A percentile compares a stretch with the other conserved stretches of the same genome.
Evolutionary conservation across 176 grass and related monocot genomes (phyloP).

Genomic region (Triticum dicoccoides): DNA sequence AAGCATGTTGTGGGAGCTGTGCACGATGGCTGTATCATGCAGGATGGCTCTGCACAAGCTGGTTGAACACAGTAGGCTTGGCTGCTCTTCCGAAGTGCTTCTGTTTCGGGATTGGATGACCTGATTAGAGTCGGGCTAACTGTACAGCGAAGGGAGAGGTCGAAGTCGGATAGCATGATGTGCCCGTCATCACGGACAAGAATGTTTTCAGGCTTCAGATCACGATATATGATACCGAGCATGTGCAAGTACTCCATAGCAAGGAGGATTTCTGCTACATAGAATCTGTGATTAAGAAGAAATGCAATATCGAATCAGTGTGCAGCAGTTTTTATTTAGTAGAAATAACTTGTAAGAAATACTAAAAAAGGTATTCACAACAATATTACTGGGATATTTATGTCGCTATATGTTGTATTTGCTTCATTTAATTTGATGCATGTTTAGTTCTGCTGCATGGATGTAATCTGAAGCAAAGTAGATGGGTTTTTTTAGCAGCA

Average conservation of each 20-base stretch:
- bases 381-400: not conserved
- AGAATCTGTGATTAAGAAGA: constrained; percentile 57
- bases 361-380: not conserved
- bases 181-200: constrained; percentile 88
- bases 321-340: not conserved
- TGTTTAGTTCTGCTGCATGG: not conserved
- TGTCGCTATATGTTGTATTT: not conserved
- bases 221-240: constrained; percentile 88
- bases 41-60: constrained; percentile 66
- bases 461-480: not conserved
- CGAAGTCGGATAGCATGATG: constrained; percentile 92
- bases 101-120: constrained; percentile 52
- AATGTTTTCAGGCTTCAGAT: constrained; percentile 90
- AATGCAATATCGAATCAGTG: constrained; percentile 12
- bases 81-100: constrained; percentile 45
- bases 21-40: constrained; percentile 66
- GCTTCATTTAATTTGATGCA: not conserved
- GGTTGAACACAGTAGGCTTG: constrained; percentile 49
- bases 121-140: constrained; percentile 71
- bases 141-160: constrained; percentile 66
- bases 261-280: constrained; percentile 86
- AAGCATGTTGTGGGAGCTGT: constrained; percentile 72
- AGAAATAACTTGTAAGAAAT: constrained; percentile 2
- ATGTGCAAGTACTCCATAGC: constrained; percentile 93
- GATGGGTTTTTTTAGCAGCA: not conserved